These are phyloP conservation scores for Cryptococcus sp. DNA, from an alignment of 1,284 basidiomycete species.

Conservation along the genomic window DNA sequence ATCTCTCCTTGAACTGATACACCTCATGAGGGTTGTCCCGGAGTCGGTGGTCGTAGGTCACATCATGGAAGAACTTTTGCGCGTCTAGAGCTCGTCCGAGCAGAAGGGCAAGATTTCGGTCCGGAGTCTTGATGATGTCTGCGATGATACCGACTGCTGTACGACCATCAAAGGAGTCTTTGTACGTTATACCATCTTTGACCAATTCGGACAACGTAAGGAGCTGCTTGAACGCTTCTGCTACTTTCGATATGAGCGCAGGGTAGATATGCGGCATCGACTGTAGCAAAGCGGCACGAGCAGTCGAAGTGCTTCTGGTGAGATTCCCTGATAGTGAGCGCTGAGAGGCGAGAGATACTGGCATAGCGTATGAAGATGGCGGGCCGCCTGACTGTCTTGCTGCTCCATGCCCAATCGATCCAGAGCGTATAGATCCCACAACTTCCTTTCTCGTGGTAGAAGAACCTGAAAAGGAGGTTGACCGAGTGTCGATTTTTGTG, in stretches of 20 bases:
- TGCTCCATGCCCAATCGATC: slow-evolving; percentile 35
- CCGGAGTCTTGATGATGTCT: slow-evolving; percentile 97
- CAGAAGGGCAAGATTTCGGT: slow-evolving; percentile 91
- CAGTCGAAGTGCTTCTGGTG: slow-evolving; percentile 29
- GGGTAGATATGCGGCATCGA: slow-evolving; percentile 86
- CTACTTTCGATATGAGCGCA: slow-evolving; percentile 89
- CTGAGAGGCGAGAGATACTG: slow-evolving; percentile 42
- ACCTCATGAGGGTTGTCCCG: slow-evolving; percentile 86
- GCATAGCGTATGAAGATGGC: slow-evolving; percentile 25
- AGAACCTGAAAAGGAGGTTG: slow-evolving; percentile 52
- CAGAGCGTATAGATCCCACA: slow-evolving; percentile 40
- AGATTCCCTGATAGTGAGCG: slow-evolving; percentile 36
- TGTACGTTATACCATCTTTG: slow-evolving; percentile 96
- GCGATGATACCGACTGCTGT: slow-evolving; percentile 96
- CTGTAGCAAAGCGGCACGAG: slow-evolving; percentile 40
- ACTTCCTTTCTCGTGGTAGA: slow-evolving; percentile 37
- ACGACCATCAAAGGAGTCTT: slow-evolving; percentile 92
- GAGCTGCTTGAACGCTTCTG: slow-evolving; percentile 85
- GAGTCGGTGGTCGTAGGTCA: slow-evolving; percentile 95
- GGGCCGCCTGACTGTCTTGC: slow-evolving; percentile 19
- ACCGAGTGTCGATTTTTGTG: slow-evolving; percentile 36
- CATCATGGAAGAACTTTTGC: slow-evolving; percentile 99
- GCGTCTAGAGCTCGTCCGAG: slow-evolving; percentile 93
- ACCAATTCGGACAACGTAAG: slow-evolving; percentile 74
- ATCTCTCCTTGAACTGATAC: slow-evolving; percentile 75